Conservation (phyloP, 176 grass and related monocot genomes). For the Carex kokanica region DNA sequence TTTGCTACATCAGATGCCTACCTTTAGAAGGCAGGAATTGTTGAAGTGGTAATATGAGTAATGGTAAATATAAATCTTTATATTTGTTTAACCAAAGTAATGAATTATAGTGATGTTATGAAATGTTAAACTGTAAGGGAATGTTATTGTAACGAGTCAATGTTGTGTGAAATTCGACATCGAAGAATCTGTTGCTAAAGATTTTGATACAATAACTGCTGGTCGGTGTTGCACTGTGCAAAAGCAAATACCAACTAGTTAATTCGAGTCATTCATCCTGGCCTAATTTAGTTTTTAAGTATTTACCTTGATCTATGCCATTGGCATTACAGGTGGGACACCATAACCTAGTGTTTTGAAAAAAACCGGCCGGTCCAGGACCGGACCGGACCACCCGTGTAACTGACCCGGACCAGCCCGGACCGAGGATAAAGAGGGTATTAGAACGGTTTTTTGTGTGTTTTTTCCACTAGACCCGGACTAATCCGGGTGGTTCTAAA, state of each 20-base stretch:
- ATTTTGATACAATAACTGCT: background rate
- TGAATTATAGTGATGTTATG: background rate
- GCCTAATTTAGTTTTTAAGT: background rate
- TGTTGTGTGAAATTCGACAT: background rate
- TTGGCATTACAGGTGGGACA: too few relatives aligned
- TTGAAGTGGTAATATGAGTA: background rate
- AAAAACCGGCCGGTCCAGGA: too few relatives aligned
- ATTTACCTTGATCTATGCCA: background rate
- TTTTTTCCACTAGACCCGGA: too few relatives aligned
- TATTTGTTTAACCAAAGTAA: background rate
- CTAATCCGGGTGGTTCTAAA: too few relatives aligned
- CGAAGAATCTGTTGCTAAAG: background rate
- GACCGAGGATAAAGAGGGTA: too few relatives aligned
- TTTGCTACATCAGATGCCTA: background rate
- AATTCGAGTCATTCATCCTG: background rate
- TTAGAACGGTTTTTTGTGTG: too few relatives aligned
- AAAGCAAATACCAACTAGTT: background rate
- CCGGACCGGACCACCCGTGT: too few relatives aligned
- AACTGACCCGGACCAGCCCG: too few relatives aligned
- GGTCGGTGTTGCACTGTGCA: background rate
- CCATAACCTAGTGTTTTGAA: too few relatives aligned
- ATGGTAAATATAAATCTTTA: background rate
- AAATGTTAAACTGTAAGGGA: background rate
- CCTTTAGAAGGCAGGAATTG: background rate
- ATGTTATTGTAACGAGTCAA: background rate